phyloP scores from a whole-genome alignment of 176 grass and related monocot genomes.

The Paspalum vaginatum region DNA sequence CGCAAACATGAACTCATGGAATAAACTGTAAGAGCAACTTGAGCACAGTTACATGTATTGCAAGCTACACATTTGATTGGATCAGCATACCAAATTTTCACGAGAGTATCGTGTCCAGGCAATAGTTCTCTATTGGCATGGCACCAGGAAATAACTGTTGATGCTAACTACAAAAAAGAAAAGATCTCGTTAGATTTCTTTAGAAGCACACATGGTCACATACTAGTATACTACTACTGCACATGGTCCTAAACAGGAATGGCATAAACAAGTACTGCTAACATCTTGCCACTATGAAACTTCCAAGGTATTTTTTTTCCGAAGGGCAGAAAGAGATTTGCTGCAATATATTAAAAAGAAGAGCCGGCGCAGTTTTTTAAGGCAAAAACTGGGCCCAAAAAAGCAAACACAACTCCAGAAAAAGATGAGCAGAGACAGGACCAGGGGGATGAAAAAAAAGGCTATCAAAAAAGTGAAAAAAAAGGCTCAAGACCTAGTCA shows the following conservation, averaged over 20 bases:
- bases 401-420: no score
- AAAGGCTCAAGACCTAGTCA: no score
- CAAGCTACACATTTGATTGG: neutral
- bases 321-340: no score
- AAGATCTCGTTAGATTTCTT: conserved; percentile 31
- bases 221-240: conserved; percentile 1
- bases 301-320: neutral
- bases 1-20: neutral
- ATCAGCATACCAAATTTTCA: conserved; percentile 82
- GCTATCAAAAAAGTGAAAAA: no score
- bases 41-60: conserved; percentile 6
- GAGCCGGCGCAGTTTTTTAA: no score
- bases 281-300: conserved; percentile 15
- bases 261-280: conserved; percentile 11
- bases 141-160: conserved; percentile 82
- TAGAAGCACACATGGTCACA: neutral
- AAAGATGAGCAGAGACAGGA: no score
- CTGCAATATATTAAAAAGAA: no score
- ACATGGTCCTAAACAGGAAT: neutral
- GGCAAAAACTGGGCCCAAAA: no score
- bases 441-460: no score
- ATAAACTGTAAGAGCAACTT: neutral
- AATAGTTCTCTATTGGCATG: conserved; percentile 57
- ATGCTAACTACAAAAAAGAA: conserved; percentile 64
- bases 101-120: conserved; percentile 77